Conservation (phyloP, 208 protist species). For the Lotmaria passim region DNA sequence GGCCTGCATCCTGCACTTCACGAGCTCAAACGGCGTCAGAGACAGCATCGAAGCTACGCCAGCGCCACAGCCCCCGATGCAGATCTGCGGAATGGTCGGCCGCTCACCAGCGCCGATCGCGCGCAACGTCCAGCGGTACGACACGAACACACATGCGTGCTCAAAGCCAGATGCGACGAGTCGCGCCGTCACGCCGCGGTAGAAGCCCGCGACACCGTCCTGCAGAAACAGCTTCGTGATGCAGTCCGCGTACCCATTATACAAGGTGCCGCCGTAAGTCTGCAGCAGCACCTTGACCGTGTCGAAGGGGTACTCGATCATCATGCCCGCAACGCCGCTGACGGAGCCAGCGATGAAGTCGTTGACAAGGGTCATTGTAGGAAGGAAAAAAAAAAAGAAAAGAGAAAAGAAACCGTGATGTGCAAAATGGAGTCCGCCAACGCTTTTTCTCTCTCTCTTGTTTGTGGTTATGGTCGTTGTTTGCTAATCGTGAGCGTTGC, state of each 20-base stretch:
- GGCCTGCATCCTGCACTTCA: slow-evolving; percentile 89
- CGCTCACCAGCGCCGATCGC: slow-evolving; percentile 54
- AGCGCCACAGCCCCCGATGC: slow-evolving; percentile 61
- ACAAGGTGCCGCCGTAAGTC: slow-evolving; percentile 44
- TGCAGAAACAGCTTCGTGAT: slow-evolving; percentile 42
- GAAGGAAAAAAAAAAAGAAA: slow-evolving; percentile 9
- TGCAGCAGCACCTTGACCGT: slow-evolving; percentile 91
- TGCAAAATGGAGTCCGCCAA: too few species aligned
- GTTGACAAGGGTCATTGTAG: slow-evolving; percentile 41
- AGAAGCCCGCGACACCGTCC: slow-evolving; percentile 80
- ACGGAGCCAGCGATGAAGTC: slow-evolving; percentile 76
- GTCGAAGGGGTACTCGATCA: slow-evolving; percentile 92
- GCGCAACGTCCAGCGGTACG: slow-evolving; percentile 76
- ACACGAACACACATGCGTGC: slow-evolving; percentile 80
- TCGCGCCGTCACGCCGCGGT: slow-evolving; percentile 72
- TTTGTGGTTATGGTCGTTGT: too few species aligned
- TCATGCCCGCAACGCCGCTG: slow-evolving; percentile 60
- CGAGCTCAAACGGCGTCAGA: slow-evolving; percentile 83
- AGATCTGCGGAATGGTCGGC: slow-evolving; percentile 40
- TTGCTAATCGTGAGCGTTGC: too few species aligned
- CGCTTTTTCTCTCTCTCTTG: too few species aligned
- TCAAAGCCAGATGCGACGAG: slow-evolving; percentile 72
- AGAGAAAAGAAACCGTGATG: not conserved
- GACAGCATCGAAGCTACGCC: slow-evolving; percentile 71
- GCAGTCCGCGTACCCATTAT: slow-evolving; percentile 68